Evolutionary conservation across 495 filamentous ascomycete species (phyloP).

Genomic region (Xylaria curta): DNA sequence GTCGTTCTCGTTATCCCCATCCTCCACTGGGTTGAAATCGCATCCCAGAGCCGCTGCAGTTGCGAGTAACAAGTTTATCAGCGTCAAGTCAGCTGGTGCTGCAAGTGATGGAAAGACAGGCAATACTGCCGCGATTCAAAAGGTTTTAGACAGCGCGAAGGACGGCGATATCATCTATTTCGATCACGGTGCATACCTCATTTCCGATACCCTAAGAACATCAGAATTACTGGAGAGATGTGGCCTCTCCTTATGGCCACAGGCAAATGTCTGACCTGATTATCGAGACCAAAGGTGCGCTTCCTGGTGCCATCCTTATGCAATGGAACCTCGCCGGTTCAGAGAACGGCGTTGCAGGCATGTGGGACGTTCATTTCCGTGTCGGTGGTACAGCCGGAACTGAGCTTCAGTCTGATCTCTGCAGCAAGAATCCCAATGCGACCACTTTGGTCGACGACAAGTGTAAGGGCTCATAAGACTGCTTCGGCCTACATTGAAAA

Average conservation of each 20-base stretch:
- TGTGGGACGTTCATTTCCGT: slow-evolving; percentile 95
- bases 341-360: slow-evolving; percentile 71
- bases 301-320: slow-evolving; percentile 86
- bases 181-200: slow-evolving; percentile 86
- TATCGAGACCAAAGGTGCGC: slow-evolving; percentile 76
- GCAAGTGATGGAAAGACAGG: slow-evolving; percentile 77
- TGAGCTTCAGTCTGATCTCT: slow-evolving; percentile 75
- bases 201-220: slow-evolving; percentile 84
- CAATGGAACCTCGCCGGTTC: slow-evolving; percentile 84
- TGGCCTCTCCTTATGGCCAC: slow-evolving; percentile 89
- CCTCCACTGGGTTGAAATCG: too few species aligned
- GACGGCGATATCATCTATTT: slow-evolving; percentile 81
- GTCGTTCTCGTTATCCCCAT: too few species aligned
- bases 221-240: slow-evolving; percentile 87
- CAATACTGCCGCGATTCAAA: slow-evolving; percentile 74
- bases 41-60: slow-evolving; percentile 29
- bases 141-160: slow-evolving; percentile 66
- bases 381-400: slow-evolving; percentile 85
- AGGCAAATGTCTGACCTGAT: slow-evolving; percentile 80
- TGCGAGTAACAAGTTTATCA: slow-evolving; percentile 66
- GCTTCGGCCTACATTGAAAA: slow-evolving; percentile 87
- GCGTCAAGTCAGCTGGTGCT: slow-evolving; percentile 77
- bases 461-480: slow-evolving; percentile 72
- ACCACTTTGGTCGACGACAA: slow-evolving; percentile 58
- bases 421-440: slow-evolving; percentile 70